Base-by-base conservation (phyloP, 2,329 filamentous ascomycete genomes). In the Neocucurbitaria cava region DNA sequence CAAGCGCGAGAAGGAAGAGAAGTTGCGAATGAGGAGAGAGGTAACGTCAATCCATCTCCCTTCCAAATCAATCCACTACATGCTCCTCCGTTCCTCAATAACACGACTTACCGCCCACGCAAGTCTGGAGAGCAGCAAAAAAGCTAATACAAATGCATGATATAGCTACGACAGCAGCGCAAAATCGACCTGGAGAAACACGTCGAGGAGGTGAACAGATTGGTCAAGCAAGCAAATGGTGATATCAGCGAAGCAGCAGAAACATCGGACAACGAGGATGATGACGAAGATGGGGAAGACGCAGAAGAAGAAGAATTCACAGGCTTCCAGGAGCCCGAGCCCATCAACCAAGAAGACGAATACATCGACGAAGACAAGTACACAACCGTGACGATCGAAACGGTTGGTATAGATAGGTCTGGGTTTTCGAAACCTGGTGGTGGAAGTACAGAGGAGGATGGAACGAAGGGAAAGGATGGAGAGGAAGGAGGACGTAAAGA, bases 351-450 rank as follows among this genome's bases (percentile, higher is more conserved):
- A 64, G 90, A 96, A 73, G 92, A 94, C 64, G 92, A 98, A 75
- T 99, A 97, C 77, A 86, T 97, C 62, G 95, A 99, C 75, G 95
- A 98, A 74, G 94, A 97, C 75, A 90, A 90, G 72, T 97, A 92
- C 74, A 98, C 95, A 0, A 96, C 92, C 0, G 95, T 99, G 23
- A 97, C 91, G 0, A 88, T 99, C 1, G 94, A 97, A 74, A 89
- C 90, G 10, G 92, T 99, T 64, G 89, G 89, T 59, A 85, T 96
- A 15, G 88, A 89, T 11, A 86, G 86, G 62, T 87, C 92, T 50
- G 91, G 91, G 0, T 78, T 96, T 43, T 82, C 85, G 53, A 88
- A 85, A 65, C 80, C 82, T 18, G 77, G 73, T 18, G 77, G 73
- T 11, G 65, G 62, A 15, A 57, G 54, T 2, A 62, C 60, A n/a